Evolutionary conservation across 2,329 filamentous ascomycete species (phyloP).

Genomic region (Cladosporium sp.): DNA sequence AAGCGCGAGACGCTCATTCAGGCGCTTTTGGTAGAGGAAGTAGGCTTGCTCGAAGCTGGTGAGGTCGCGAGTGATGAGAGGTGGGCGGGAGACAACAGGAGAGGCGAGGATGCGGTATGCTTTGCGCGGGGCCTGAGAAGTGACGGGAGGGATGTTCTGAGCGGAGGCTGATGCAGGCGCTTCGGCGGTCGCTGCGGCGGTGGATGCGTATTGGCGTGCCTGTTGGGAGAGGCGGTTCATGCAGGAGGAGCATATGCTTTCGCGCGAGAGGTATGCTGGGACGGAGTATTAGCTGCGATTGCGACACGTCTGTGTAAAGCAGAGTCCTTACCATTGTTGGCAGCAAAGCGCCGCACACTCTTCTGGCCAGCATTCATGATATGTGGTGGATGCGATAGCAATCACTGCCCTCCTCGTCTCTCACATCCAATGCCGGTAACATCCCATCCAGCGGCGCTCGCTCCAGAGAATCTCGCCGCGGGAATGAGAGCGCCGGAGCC

Average conservation of each 20-base stretch:
- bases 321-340: slow-evolving; percentile 32
- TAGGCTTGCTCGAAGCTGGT: slow-evolving; percentile 86
- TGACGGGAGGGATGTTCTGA: slow-evolving; percentile 26
- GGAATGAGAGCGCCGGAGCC: slow-evolving; percentile 1
- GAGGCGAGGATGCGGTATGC: slow-evolving; percentile 51
- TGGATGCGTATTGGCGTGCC: slow-evolving; percentile 29
- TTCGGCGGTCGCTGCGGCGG: slow-evolving; percentile 31
- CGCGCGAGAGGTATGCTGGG: slow-evolving; percentile 30
- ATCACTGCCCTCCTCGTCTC: neutral
- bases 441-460: neutral
- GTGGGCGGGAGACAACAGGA: slow-evolving; percentile 80
- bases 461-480: neutral
- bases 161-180: slow-evolving; percentile 23
- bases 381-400: slow-evolving; percentile 11
- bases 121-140: slow-evolving; percentile 41
- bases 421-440: slow-evolving; percentile 1
- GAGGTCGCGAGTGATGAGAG: slow-evolving; percentile 75
- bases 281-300: neutral
- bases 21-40: slow-evolving; percentile 93
- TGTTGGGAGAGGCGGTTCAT: slow-evolving; percentile 34
- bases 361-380: slow-evolving; percentile 41
- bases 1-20: slow-evolving; percentile 84
- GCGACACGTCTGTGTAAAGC: neutral
- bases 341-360: slow-evolving; percentile 39
- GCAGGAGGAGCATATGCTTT: slow-evolving; percentile 42